phyloP scores from a whole-genome alignment of 2,329 filamentous ascomycete genomes.

The Fusarium clavum region DNA sequence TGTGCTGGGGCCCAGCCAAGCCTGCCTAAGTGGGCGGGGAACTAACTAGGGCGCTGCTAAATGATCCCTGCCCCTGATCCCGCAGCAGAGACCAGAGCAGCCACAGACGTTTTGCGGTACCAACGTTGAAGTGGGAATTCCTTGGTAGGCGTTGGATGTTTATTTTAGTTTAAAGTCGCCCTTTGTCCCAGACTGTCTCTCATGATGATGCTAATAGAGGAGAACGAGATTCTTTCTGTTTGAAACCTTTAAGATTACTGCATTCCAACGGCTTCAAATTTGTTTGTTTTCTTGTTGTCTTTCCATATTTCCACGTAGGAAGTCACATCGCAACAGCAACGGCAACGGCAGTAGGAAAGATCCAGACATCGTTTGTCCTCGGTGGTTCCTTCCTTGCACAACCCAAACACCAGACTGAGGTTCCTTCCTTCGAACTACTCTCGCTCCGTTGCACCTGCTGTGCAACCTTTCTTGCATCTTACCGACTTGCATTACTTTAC shows the following conservation, averaged over 20 bases:
- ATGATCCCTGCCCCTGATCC: slow-evolving; percentile 40
- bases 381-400: slow-evolving; percentile 37
- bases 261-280: slow-evolving; percentile 11
- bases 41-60: slow-evolving; percentile 29
- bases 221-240: slow-evolving; percentile 13
- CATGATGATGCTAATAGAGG: slow-evolving; percentile 7
- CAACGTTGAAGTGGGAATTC: slow-evolving; percentile 45
- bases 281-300: slow-evolving; percentile 4
- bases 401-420: slow-evolving; percentile 28
- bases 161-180: slow-evolving; percentile 43
- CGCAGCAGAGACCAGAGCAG: slow-evolving; percentile 19
- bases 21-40: background rate
- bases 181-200: slow-evolving; percentile 34
- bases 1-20: slow-evolving; percentile 4
- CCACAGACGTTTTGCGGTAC: slow-evolving; percentile 38
- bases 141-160: slow-evolving; percentile 15
- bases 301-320: slow-evolving; percentile 3
- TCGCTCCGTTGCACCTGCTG: slow-evolving; percentile 41
- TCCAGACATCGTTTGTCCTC: slow-evolving; percentile 12
- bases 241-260: slow-evolving; percentile 8
- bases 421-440: slow-evolving; percentile 21
- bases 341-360: slow-evolving; percentile 13
- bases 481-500: slow-evolving; percentile 14
- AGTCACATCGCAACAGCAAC: slow-evolving; percentile 2
- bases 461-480: slow-evolving; percentile 21